Evolutionary conservation across 768 basidiomycete species (phyloP), one percentile per base, ranked within the genome.

Genomic region (Suillus ampliporus): DNA sequence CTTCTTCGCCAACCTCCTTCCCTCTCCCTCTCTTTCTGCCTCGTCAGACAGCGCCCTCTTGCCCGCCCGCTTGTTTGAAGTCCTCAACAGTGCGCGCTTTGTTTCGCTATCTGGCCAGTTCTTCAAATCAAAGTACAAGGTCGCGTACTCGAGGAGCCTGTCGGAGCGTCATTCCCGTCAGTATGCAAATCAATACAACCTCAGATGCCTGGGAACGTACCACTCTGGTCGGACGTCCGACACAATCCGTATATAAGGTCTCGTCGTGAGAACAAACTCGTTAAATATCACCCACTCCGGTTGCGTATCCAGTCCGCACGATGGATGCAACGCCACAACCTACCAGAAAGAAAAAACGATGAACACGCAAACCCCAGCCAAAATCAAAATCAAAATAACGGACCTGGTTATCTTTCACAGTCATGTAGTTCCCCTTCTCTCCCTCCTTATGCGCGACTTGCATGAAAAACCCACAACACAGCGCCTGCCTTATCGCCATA

Each of bases 391-490:
- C 23, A 23, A 21, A 15, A 11, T 40, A 21, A 71, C 84, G 21
- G 65, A 87, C 92, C 80, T 97, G 96, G 67, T 96, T 92, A 74
- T 99, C 96, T 79, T 98, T 99, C 62, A 97, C 89, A 0, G 96
- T 99, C 65, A 90, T 64, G 72, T 99, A 99, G 60, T 83, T 85
- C 3, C 89, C 86, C 76, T 94, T 95, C 73, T 94, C 93, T 4
- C 94, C 93, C 72, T 96, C 95, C 74, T 93, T 92, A 76, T 97
- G 95, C 8, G 96, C 97, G 14, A 94, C 87, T 73, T 98, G 97
- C 97, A 97, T 98, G 79, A 98, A 99, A 83, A 93, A 99, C 2
- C 96, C 97, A 68, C 90, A 91, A 5, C 92, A 90, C 23, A 99
- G 81, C 0, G 91, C 90, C 76, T 89, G 89, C 31, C 94, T 86